These are phyloP conservation scores for Pterocarpus santalinus DNA, from an alignment of 306 rosid species.

Conservation along the genomic window DNA sequence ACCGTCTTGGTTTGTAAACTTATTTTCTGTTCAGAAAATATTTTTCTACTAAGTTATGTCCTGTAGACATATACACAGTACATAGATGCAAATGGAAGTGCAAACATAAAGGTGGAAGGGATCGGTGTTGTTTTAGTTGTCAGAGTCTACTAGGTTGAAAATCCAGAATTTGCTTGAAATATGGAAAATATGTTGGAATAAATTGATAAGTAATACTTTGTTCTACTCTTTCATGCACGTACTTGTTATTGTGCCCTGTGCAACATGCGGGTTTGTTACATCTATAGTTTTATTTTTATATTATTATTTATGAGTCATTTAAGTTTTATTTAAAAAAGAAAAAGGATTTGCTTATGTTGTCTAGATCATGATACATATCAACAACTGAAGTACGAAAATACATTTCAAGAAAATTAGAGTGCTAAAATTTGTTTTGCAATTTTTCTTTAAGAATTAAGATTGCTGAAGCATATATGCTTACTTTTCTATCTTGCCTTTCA, in stretches of 20 bases:
- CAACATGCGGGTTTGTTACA: background rate
- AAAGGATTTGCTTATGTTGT: too few species aligned
- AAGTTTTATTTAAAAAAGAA: too few species aligned
- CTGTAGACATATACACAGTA: background rate
- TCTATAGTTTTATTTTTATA: background rate
- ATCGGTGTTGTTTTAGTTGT: background rate
- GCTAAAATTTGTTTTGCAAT: too few species aligned
- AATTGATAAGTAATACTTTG: background rate
- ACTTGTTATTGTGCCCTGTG: background rate
- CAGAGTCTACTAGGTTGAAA: conserved; percentile 6
- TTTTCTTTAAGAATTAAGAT: too few species aligned
- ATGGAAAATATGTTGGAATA: conserved; percentile 13
- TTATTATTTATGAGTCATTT: too few species aligned
- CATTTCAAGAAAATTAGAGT: too few species aligned
- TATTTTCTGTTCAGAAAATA: conserved; percentile 27
- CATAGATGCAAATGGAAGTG: conserved; percentile 10
- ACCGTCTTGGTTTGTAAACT: conserved; percentile 36
- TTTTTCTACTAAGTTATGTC: conserved; percentile 1
- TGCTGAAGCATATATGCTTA: too few species aligned
- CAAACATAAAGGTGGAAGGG: background rate
- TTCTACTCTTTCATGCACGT: conserved; percentile 21
- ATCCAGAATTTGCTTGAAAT: background rate
- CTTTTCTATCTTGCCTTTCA: too few species aligned
- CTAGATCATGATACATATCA: too few species aligned
- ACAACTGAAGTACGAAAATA: too few species aligned